Evolutionary conservation across 371 early-diverging fungal genomes (phyloP).

Genomic region (Lichtheimia corymbifera): DNA sequence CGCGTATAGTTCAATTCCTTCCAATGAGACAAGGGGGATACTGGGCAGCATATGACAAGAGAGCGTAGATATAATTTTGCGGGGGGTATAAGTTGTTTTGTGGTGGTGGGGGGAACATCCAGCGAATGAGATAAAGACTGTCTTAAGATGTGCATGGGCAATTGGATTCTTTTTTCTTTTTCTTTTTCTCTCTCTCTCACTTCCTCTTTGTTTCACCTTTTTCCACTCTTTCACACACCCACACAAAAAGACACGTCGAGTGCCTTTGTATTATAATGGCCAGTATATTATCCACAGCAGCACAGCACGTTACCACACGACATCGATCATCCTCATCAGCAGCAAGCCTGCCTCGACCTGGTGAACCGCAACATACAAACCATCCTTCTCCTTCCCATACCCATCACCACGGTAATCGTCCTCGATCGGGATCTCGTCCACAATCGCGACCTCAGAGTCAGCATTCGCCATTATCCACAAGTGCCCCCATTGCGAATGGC

Average conservation of each 20-base stretch:
- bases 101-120: not conserved
- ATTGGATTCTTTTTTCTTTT: not conserved
- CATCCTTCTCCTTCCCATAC: constrained; percentile 7
- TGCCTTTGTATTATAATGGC: constrained; percentile 11
- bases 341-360: constrained; percentile 9
- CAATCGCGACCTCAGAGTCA: not conserved
- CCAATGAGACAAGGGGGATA: too few relatives aligned
- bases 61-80: not conserved
- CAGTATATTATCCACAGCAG: constrained; percentile 17
- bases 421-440: constrained; percentile 4
- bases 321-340: constrained; percentile 16
- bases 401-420: not conserved
- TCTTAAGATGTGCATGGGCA: not conserved
- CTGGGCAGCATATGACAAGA: too few relatives aligned
- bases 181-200: not conserved
- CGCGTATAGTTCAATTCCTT: too few relatives aligned
- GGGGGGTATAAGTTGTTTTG: not conserved
- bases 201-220: not conserved
- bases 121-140: not conserved
- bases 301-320: constrained; percentile 15
- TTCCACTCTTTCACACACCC: not conserved
- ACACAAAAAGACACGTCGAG: too few relatives aligned
- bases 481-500: not conserved
- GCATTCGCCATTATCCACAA: constrained; percentile 1
- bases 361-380: constrained; percentile 15